Evolutionary conservation across 1,139 yeast species (phyloP).

Genomic region (Lipomyces yarrowii): DNA sequence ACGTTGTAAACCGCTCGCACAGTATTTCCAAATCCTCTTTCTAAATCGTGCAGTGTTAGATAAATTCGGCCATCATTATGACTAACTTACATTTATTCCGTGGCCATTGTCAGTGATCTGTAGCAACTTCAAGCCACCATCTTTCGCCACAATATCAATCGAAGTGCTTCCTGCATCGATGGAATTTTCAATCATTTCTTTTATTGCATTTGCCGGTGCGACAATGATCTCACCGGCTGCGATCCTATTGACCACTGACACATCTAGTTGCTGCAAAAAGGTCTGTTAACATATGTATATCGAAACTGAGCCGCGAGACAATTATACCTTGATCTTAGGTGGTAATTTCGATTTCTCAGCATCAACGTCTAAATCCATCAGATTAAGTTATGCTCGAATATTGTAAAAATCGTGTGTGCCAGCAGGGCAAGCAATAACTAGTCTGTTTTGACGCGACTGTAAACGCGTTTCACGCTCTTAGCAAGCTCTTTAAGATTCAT

Average conservation of each 20-base stretch:
- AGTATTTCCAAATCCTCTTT: slow-evolving; percentile 58
- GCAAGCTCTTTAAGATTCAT: no score
- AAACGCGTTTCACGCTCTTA: neutral
- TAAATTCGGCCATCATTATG: neutral
- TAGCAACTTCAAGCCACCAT: slow-evolving; percentile 63
- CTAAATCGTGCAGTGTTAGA: slow-evolving; percentile 42
- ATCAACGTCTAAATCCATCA: neutral
- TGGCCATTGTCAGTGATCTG: slow-evolving; percentile 75
- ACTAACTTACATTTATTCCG: slow-evolving; percentile 56
- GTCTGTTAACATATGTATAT: neutral
- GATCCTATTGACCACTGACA: slow-evolving; percentile 76
- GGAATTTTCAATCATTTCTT: slow-evolving; percentile 78
- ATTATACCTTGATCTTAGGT: slow-evolving; percentile 16
- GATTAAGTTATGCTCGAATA: neutral
- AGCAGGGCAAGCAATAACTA: neutral
- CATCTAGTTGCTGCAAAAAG: slow-evolving; percentile 52
- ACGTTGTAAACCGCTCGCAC: slow-evolving; percentile 72
- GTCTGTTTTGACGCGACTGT: neutral
- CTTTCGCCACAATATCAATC: slow-evolving; percentile 66
- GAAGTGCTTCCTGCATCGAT: slow-evolving; percentile 70
- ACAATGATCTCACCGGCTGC: slow-evolving; percentile 98
- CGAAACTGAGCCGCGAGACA: neutral
- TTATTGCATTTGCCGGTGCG: slow-evolving; percentile 85
- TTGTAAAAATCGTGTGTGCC: neutral
- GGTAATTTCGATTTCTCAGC: neutral